Evolutionary conservation across 1,284 basidiomycete species (phyloP).

Genomic region (Naganishia sp.): DNA sequence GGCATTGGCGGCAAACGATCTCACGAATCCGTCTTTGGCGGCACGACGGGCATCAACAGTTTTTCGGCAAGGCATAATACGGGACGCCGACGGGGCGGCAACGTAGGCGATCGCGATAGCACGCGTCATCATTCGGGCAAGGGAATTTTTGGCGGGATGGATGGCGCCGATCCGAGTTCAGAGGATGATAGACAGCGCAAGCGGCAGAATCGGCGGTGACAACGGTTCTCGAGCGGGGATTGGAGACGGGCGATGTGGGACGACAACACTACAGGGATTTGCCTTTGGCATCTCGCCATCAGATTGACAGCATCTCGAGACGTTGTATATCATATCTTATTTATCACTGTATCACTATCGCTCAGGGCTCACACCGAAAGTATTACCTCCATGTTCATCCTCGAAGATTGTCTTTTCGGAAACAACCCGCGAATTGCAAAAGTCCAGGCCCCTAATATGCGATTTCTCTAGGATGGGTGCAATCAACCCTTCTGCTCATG

Average conservation of each 20-base stretch:
- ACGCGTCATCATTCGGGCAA: conserved; percentile 17
- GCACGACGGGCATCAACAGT: conserved; percentile 15
- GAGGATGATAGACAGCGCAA: conserved; percentile 27
- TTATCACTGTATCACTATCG: conserved; percentile 19
- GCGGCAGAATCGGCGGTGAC: conserved; percentile 16
- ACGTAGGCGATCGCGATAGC: conserved; percentile 5
- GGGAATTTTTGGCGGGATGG: conserved; percentile 17
- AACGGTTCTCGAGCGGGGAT: too few relatives aligned
- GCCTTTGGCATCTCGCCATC: conserved; percentile 1
- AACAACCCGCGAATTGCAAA: too few relatives aligned
- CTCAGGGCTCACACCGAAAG: not conserved
- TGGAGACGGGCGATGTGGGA: not conserved
- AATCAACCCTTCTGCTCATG: too few relatives aligned
- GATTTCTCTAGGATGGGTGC: not conserved
- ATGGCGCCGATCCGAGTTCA: conserved; percentile 16
- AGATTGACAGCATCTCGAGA: conserved; percentile 1
- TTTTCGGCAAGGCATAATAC: conserved; percentile 8
- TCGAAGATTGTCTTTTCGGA: too few relatives aligned
- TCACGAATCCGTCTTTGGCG: conserved; percentile 26
- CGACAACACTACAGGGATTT: not conserved
- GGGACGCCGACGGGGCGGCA: not conserved
- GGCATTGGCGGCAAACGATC: conserved; percentile 23
- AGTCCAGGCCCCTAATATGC: not conserved
- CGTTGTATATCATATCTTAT: conserved; percentile 12
- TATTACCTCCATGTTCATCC: too few relatives aligned